Base-by-base conservation (phyloP, 805 yeast genomes). In the Yueomyces sp. region DNA sequence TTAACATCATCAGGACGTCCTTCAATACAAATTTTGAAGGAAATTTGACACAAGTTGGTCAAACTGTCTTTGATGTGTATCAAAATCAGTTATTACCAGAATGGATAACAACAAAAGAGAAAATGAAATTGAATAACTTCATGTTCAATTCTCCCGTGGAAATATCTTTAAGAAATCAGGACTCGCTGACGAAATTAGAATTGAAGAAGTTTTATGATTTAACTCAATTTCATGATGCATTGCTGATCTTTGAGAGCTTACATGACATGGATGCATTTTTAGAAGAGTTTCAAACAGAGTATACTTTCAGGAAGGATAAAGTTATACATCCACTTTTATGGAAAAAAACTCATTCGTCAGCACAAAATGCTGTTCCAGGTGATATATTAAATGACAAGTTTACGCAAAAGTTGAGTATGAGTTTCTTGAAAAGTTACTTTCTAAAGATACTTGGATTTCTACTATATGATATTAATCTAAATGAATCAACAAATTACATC, bases 91-190 rank as follows among this genome's bases (percentile, higher is more conserved):
- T 77, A 44, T 72, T 81, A 41, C 70, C 66, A 5, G 58, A 62
- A 1, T 73, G 87, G 55, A 74, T 81, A 42, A 66, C 70, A 12
- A 67, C 69, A 37, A 85, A 94, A 90, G 68, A 70, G 34, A 48
- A 58, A 2, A 65, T 66, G 49, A 77, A 73, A 46, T 54, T 64
- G 5, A 55, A 64, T 6, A 71, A 72, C 45, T 64, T 76, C 58
- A 79, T 82, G 53, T 73, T 90, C 50, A 88, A 88, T 58, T 84
- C 96, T 0, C 84, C 95, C 0, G 84, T 88, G 4, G 97, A 90
- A 59, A 61, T 75, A 5, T 76, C 94, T 5, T 67, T 86, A 56
- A 70, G 96, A 52, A 77, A 76, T 39, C 70, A 79, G 41, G 65
- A 69, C 5, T 74, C 72, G 42, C 65, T 66, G 4, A 55, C 58